These are phyloP conservation scores for Ceratobasidium sp. DNA, from an alignment of 1,284 basidiomycete genomes.

Conservation along the genomic window DNA sequence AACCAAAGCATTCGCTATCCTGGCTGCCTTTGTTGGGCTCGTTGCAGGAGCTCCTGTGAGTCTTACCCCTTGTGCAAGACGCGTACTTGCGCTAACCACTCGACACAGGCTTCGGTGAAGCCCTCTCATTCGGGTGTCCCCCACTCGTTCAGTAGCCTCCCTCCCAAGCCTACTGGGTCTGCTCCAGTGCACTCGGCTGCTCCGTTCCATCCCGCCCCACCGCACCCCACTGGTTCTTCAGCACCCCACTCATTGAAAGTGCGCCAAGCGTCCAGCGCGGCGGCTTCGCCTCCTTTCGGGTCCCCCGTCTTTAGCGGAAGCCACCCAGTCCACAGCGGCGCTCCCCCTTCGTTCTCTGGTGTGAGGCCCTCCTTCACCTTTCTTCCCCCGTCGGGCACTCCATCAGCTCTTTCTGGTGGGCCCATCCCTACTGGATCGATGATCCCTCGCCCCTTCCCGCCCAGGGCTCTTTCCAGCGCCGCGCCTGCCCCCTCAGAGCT, in stretches of 20 bases:
- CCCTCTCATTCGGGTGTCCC: slow-evolving; percentile 18
- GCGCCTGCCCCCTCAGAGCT: background rate
- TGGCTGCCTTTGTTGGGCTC: slow-evolving; percentile 6
- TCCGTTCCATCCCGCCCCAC: background rate
- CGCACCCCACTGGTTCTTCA: too few relatives aligned
- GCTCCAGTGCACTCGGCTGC: background rate
- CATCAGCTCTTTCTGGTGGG: background rate
- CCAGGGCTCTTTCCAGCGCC: background rate
- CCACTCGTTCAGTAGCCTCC: slow-evolving; percentile 3
- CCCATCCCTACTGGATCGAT: background rate
- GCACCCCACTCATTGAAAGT: too few relatives aligned
- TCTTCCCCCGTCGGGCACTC: background rate
- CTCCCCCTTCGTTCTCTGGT: background rate
- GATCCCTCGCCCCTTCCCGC: background rate
- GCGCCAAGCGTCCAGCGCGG: too few relatives aligned
- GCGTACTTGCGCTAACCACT: background rate
- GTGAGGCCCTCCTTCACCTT: background rate
- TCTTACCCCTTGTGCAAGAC: background rate
- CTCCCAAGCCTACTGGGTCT: slow-evolving; percentile 19
- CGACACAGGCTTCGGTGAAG: background rate
- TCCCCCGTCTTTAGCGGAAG: background rate
- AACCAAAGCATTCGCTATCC: slow-evolving; percentile 7
- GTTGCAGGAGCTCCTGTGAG: slow-evolving; percentile 20
- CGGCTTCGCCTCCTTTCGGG: too few relatives aligned
- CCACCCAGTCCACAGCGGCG: background rate